Conservation (phyloP, 208 protist species). For the Leishmania braziliensis region DNA sequence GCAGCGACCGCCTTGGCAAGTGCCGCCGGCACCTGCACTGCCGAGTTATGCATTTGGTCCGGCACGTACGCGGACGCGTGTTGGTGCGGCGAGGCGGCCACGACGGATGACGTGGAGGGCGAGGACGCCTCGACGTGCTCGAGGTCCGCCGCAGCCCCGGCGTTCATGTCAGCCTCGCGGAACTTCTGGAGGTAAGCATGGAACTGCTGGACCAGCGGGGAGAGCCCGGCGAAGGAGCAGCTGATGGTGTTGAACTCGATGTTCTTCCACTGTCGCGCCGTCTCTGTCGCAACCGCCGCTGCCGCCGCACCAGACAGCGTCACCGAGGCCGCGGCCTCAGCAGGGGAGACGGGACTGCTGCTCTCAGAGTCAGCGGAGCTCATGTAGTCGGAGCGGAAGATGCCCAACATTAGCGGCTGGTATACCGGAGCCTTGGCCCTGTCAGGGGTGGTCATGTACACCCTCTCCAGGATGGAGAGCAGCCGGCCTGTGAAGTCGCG, state of each 20-base stretch:
- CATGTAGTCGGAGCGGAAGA: conserved; percentile 97
- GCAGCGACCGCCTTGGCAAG: conserved; percentile 45
- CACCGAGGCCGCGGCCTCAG: background rate
- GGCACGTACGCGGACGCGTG: conserved; percentile 11
- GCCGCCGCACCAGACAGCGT: background rate
- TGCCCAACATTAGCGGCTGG: conserved; percentile 89
- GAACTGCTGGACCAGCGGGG: conserved; percentile 78
- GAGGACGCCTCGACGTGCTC: background rate
- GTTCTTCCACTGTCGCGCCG: conserved; percentile 79
- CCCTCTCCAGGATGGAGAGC: conserved; percentile 77
- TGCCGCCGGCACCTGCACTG: conserved; percentile 41
- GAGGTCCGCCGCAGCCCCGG: background rate
- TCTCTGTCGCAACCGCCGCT: conserved; percentile 14
- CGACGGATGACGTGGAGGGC: background rate
- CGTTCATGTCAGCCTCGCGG: conserved; percentile 17
- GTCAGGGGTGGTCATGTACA: conserved; percentile 56
- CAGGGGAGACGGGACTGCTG: background rate
- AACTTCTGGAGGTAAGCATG: conserved; percentile 77
- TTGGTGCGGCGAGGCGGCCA: background rate
- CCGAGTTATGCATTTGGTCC: conserved; percentile 43
- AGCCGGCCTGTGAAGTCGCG: conserved; percentile 84
- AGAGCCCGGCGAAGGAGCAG: conserved; percentile 91
- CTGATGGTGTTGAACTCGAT: conserved; percentile 98
- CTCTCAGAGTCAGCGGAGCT: conserved; percentile 28
- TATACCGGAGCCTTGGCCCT: conserved; percentile 40